phyloP scores from a whole-genome alignment of 2,329 filamentous ascomycete genomes.

The Zasmidium angulare region DNA sequence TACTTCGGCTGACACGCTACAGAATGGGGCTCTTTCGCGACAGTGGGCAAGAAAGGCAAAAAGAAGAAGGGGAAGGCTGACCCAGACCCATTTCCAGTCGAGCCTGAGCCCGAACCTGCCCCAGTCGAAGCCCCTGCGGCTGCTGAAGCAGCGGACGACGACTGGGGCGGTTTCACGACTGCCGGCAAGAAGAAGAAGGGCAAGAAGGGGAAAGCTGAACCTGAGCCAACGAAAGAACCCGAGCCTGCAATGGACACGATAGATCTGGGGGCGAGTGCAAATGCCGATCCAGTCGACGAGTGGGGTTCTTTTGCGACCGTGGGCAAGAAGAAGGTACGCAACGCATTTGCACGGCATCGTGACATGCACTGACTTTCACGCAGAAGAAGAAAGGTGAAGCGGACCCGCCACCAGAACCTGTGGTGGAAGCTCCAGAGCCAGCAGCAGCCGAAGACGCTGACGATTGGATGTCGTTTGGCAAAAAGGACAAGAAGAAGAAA shows the following conservation, averaged over 20 bases:
- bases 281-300: constrained; percentile 29
- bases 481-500: constrained; percentile 33
- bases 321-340: constrained; percentile 39
- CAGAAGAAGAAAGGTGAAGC: constrained; percentile 26
- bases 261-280: constrained; percentile 33
- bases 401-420: constrained; percentile 23
- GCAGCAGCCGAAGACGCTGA: constrained; percentile 15
- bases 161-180: constrained; percentile 31
- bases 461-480: constrained; percentile 18
- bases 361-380: constrained; percentile 9
- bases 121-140: constrained; percentile 11
- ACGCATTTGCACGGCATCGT: constrained; percentile 28
- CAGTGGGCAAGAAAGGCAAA: constrained; percentile 38
- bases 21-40: constrained; percentile 40
- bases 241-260: constrained; percentile 17
- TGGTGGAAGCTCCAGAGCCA: constrained; percentile 16
- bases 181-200: constrained; percentile 37
- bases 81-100: constrained; percentile 13
- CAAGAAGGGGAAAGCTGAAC: constrained; percentile 36
- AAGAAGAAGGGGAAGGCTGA: constrained; percentile 25
- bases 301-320: constrained; percentile 31
- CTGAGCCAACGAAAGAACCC: no score
- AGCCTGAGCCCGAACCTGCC: constrained; percentile 19
- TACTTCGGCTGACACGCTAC: not conserved
- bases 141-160: constrained; percentile 19